These are phyloP conservation scores for Aspergillus clavatus DNA, from an alignment of 2,329 filamentous ascomycete species.

Conservation along the genomic window DNA sequence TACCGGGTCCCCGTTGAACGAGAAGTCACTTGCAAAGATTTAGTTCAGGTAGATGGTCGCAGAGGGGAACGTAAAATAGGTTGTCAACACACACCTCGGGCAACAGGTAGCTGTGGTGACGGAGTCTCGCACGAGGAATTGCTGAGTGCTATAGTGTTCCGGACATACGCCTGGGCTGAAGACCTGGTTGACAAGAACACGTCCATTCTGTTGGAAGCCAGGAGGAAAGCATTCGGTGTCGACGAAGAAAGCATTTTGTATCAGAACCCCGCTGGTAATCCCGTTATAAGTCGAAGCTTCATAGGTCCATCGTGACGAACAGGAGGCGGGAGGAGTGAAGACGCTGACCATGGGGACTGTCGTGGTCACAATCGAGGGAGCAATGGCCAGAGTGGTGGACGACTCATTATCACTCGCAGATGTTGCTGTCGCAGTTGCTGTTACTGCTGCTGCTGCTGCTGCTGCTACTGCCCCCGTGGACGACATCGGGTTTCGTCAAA, in stretches of 20 bases:
- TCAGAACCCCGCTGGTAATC: neutral
- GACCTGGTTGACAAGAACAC: neutral
- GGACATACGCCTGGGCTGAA: neutral
- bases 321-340: neutral
- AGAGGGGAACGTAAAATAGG: too few species aligned
- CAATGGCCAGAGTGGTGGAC: too few species aligned
- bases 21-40: neutral
- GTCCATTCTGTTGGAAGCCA: neutral
- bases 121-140: neutral
- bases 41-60: neutral
- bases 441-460: neutral
- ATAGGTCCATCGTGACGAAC: neutral
- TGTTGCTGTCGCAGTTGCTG: neutral
- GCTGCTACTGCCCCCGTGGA: too few species aligned
- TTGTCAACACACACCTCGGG: neutral
- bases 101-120: neutral
- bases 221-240: neutral
- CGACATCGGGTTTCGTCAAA: too few species aligned
- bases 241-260: neutral
- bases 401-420: too few species aligned
- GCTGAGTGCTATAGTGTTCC: neutral
- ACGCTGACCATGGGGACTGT: neutral
- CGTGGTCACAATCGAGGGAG: neutral
- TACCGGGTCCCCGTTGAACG: neutral
- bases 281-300: constrained; percentile 1